Evolutionary conservation across 495 filamentous ascomycete species (phyloP).

Genomic region (Cercophora sp.): DNA sequence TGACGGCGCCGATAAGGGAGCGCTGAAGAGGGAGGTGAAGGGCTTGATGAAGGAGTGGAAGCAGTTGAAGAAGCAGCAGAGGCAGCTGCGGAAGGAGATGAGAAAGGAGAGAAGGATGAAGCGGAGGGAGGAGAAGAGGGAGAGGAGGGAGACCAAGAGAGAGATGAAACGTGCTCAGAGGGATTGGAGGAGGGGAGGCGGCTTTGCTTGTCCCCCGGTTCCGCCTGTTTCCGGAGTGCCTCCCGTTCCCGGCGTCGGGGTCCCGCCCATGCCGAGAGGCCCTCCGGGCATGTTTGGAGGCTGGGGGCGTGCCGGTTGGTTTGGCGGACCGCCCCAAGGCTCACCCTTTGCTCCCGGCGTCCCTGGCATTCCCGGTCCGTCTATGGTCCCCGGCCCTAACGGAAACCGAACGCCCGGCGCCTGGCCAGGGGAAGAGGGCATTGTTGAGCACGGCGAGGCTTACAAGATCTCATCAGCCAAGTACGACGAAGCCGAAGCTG

Average conservation of each 20-base stretch:
- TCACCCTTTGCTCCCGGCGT: no score
- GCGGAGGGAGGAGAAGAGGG: constrained; percentile 28
- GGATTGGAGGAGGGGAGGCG: constrained; percentile 13
- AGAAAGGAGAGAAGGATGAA: constrained; percentile 25
- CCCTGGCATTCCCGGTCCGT: neutral
- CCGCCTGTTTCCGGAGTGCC: neutral
- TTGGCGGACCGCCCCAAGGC: neutral
- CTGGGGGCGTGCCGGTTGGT: neutral
- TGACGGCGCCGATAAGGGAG: neutral
- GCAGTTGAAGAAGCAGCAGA: constrained; percentile 39
- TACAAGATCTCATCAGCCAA: constrained; percentile 22
- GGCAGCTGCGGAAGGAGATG: constrained; percentile 19
- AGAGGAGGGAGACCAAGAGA: constrained; percentile 21
- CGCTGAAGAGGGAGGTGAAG: constrained; percentile 8
- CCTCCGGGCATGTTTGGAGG: neutral
- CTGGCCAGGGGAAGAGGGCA: constrained; percentile 22
- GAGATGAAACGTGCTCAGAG: constrained; percentile 25
- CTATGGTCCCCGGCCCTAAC: neutral
- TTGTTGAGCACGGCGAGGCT: neutral
- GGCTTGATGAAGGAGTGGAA: constrained; percentile 38
- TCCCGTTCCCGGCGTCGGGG: neutral
- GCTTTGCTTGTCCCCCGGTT: neutral
- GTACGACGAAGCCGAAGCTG: constrained; percentile 22
- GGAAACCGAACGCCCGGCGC: constrained; percentile 24
- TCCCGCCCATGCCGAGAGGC: neutral